Evolutionary conservation across 371 early-diverging fungal genomes (phyloP).

Genomic region (Fennellomyces sp.): DNA sequence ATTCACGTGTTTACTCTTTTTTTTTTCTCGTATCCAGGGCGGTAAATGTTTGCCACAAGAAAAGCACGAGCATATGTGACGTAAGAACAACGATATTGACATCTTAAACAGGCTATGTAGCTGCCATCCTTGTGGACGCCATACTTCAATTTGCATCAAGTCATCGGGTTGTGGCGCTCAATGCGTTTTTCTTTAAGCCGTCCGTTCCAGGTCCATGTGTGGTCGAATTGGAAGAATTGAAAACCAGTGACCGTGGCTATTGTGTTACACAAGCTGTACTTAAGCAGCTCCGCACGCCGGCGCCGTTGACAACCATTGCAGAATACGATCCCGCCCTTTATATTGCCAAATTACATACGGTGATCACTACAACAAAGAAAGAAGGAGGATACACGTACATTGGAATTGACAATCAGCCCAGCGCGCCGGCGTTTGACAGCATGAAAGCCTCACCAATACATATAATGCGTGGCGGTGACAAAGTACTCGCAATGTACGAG

Average conservation of each 20-base stretch:
- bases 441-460: too few relatives aligned
- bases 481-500: neutral
- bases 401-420: neutral
- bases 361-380: neutral
- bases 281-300: neutral
- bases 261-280: neutral
- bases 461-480: neutral
- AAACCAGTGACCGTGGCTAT: neutral
- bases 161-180: neutral
- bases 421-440: neutral
- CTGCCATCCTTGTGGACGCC: neutral
- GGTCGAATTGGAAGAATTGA: constrained; percentile 3
- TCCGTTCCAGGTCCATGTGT: neutral
- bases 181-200: neutral
- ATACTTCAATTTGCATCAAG: neutral
- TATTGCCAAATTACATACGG: neutral
- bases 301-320: neutral
- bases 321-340: neutral
- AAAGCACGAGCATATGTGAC: too few relatives aligned
- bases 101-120: neutral
- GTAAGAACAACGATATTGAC: too few relatives aligned
- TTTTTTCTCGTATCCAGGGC: too few relatives aligned
- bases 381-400: neutral
- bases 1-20: too few relatives aligned
- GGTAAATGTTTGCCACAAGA: too few relatives aligned